Evolutionary conservation across 2,329 filamentous ascomycete species (phyloP), one percentile per base, ranked within the genome.

Genomic region (Purpureocillium takamizusanense): DNA sequence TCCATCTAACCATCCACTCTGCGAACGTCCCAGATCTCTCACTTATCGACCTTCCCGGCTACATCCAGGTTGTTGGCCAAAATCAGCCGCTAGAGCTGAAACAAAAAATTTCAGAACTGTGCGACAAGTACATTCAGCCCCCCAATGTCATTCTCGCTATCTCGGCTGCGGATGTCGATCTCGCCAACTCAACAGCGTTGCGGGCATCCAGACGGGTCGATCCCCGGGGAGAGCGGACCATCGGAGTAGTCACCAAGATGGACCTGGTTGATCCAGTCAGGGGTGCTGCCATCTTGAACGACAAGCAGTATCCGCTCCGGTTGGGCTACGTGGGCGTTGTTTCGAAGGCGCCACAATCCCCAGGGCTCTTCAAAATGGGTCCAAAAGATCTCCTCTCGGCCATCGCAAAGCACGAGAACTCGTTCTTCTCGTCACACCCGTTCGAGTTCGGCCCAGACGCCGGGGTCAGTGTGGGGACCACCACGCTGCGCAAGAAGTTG

Each of bases 161-260:
- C 45, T 98, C 94, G 1, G 92, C 94, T 2, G 92, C 92, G 17
- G 92, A 98, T 61, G 92, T 98, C 14, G 92, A 98, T 67, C 64
- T 98, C 41, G 92, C 92, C 16, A 98, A 98, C 60, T 98, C 92
- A 2, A 92, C 92, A 7, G 89, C 92, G 6, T 65, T 98, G 17
- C 75, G 89, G 50, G 88, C 92, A 14, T 95, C 89, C 49, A 77
- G 92, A 45, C 77, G 90, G 49, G 89, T 97, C 21, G 92, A 98
- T 53, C 92, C 92, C 2, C 75, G 92, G 43, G 92, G 92, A 39
- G 92, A 98, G 63, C 76, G 92, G 45, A 98, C 92, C 0, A 98
- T 98, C 54, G 92, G 92, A 33, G 92, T 98, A n/a, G 82, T 98
- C 31, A 98, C 92, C 3, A 98, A 98, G 66, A 95, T 98, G 90